Evolutionary conservation across 1,284 basidiomycete genomes (phyloP).

Genomic region (Neolentinus lepideus): DNA sequence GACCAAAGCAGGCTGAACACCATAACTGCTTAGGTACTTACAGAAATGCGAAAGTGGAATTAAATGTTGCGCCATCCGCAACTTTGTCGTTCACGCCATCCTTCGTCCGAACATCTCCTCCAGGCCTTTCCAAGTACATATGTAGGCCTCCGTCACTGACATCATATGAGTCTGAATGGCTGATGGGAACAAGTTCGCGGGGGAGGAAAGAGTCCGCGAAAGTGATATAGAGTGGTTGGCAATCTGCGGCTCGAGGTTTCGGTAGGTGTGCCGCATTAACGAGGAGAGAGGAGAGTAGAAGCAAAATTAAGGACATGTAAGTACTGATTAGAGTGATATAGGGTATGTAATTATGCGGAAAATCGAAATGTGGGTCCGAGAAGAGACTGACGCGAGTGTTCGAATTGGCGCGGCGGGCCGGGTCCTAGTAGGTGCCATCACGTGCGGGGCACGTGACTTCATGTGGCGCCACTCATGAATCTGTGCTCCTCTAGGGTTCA

Average conservation of each 20-base stretch:
- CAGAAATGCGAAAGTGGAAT: conserved; percentile 32
- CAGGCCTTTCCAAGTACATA: conserved; percentile 27
- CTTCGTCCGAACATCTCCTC: conserved; percentile 21
- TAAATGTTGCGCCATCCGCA: conserved; percentile 33
- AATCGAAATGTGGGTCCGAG: no score
- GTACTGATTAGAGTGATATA: no score
- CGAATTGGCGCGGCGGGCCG: no score
- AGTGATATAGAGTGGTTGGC: background rate
- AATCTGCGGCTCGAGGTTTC: background rate
- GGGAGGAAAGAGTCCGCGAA: background rate
- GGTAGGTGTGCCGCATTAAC: no score
- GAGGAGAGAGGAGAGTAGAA: no score
- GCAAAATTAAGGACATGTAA: no score
- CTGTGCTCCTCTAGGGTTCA: no score
- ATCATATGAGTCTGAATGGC: conserved; percentile 24
- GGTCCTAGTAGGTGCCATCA: no score
- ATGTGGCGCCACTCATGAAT: no score
- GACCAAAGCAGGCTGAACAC: background rate
- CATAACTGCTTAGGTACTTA: conserved; percentile 10
- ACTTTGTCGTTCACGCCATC: conserved; percentile 29
- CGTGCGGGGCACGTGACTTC: no score
- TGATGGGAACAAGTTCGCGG: conserved; percentile 17
- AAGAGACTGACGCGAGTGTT: no score
- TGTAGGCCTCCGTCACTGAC: conserved; percentile 22
- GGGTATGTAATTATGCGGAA: no score